Percentiles rank a stretch among this genome's conserved stretches.
These are phyloP conservation scores for Kodamaea ohmeri DNA, from an alignment of 1,139 yeast genomes.

Conservation along the genomic window DNA sequence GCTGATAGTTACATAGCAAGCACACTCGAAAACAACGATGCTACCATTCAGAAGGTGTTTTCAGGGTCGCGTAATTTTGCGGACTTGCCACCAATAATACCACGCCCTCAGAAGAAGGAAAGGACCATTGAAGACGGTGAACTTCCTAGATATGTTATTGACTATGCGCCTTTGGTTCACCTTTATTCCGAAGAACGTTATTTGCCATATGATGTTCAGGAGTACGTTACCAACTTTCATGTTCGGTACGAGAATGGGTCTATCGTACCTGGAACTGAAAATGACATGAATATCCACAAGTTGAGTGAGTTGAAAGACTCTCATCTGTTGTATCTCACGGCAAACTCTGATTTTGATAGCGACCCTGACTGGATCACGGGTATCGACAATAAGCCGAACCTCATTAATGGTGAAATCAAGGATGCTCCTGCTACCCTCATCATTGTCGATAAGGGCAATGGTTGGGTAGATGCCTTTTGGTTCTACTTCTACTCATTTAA, in stretches of 20 bases:
- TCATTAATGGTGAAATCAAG: conserved; percentile 65
- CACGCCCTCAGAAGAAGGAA: conserved; percentile 30
- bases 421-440: conserved; percentile 80
- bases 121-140: conserved; percentile 48
- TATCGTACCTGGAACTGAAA: conserved; percentile 35
- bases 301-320: conserved; percentile 34
- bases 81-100: conserved; percentile 38
- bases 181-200: conserved; percentile 86
- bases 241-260: conserved; percentile 50
- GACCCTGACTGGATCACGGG: conserved; percentile 93
- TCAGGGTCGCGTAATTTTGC: conserved; percentile 27
- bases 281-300: conserved; percentile 35
- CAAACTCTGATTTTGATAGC: conserved; percentile 64
- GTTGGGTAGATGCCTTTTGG: conserved; percentile 94
- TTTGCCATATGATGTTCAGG: conserved; percentile 75
- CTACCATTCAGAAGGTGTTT: conserved; percentile 23
- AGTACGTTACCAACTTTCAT: conserved; percentile 65
- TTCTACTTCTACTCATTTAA: conserved; percentile 93
- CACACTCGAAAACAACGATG: conserved; percentile 13
- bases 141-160: conserved; percentile 72
- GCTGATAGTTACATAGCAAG: conserved; percentile 8
- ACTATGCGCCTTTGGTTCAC: conserved; percentile 78
- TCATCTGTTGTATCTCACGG: conserved; percentile 47
- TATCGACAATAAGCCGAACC: conserved; percentile 58
- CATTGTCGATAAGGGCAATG: conserved; percentile 89